Base-by-base conservation (phyloP, 148 eudicot species). In the Fagopyrum esculentum region DNA sequence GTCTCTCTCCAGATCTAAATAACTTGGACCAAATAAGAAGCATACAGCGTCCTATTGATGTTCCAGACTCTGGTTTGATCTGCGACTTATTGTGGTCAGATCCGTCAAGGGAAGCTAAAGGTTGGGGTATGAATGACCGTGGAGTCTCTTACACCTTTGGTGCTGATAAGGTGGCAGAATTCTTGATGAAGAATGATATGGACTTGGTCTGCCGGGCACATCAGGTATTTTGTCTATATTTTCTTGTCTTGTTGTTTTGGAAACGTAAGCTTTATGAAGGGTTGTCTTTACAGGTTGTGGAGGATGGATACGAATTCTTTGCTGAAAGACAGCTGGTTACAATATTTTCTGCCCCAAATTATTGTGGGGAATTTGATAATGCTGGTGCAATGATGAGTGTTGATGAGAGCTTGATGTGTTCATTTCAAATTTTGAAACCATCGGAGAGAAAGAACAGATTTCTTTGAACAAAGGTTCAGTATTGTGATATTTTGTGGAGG, bases 61-160 rank as follows among this genome's bases (percentile, higher is more conserved):
- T 89, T 70, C 93, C 93, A 8, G 93, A 89, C 76, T 84, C 93
- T 49, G 93, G 93, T 60, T 76, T 89, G 78, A 84, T 89, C 16
- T 89, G 93, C 76, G 93, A 89, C 77, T 82, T 89, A 73, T 85
- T 89, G 6, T 89, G 93, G 93, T 86, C 93, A n/a, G 93, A 89
- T 84, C 93, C 93, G 15, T 83, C 88, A 76, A 87, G 88, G 76
- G 93, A 87, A 66, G 79, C 82, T 29, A 87, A 74, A 76, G 93
- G 91, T 63, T 89, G 93, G 93, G 93, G 87, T 79, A 87, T 87
- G 86, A 89, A 86, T 71, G 93, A 89, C 73, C 83, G 93, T 71
- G 93, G 93, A 50, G 93, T 89, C 74, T 89, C 93, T 15, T 89
- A 57, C 77, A 89, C 91, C 35, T 89, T 86, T 84, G 91, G 93